A percentile compares a stretch with the other conserved stretches of the same genome.
Evolutionary conservation across 805 yeast genomes (phyloP).

Genomic region (Yarrowia porcina): DNA sequence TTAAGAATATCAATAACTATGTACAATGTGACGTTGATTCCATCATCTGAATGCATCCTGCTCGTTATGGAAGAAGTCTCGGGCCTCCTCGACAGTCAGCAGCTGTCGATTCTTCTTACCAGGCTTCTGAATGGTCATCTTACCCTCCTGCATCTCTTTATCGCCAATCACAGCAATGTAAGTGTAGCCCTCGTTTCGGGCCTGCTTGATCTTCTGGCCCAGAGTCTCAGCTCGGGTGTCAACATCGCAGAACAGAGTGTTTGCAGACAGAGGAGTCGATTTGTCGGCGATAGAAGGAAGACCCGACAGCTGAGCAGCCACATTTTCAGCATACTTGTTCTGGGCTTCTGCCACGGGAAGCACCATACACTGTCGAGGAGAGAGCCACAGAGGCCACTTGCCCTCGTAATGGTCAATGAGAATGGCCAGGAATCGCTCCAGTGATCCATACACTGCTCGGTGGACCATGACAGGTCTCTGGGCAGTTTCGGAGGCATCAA

Average conservation of each 20-base stretch:
- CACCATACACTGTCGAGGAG: slow-evolving; percentile 83
- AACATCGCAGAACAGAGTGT: slow-evolving; percentile 69
- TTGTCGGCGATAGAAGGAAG: slow-evolving; percentile 35
- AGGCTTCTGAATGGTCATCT: slow-evolving; percentile 49
- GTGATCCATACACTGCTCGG: slow-evolving; percentile 91
- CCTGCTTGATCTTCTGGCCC: slow-evolving; percentile 76
- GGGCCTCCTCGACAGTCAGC: not conserved
- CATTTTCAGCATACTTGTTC: slow-evolving; percentile 49
- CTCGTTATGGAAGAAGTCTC: not conserved
- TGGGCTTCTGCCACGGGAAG: slow-evolving; percentile 67
- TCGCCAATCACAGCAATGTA: slow-evolving; percentile 87
- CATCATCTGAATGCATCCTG: slow-evolving; percentile 2
- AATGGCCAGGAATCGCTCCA: slow-evolving; percentile 89
- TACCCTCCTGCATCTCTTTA: slow-evolving; percentile 60
- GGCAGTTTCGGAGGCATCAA: not conserved
- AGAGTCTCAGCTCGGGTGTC: slow-evolving; percentile 75
- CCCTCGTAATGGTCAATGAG: slow-evolving; percentile 87
- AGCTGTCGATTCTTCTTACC: slow-evolving; percentile 5
- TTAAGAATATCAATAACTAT: not conserved
- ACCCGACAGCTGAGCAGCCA: slow-evolving; percentile 45
- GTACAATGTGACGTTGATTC: not conserved
- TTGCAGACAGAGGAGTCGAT: slow-evolving; percentile 56
- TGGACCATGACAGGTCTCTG: slow-evolving; percentile 87
- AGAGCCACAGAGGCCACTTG: slow-evolving; percentile 97
- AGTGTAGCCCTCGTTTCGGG: slow-evolving; percentile 67